Evolutionary conservation across 768 basidiomycete species (phyloP).

Genomic region (Boletus tylopilopsis): DNA sequence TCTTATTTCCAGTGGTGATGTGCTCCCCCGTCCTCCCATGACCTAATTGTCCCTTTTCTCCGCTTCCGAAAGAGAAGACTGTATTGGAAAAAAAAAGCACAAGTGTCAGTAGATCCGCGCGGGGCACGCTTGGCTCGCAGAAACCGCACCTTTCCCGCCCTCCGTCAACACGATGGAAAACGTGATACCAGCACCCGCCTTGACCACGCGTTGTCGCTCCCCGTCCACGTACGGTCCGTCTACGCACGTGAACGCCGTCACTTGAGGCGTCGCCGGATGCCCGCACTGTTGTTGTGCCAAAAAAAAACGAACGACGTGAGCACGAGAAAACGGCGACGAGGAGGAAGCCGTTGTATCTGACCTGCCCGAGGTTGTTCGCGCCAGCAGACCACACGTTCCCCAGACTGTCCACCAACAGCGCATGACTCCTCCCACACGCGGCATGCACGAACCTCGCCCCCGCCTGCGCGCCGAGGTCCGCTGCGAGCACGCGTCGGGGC

Average conservation of each 20-base stretch:
- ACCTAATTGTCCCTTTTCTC: conserved; percentile 89
- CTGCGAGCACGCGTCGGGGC: conserved; percentile 57
- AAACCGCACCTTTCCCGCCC: conserved; percentile 64
- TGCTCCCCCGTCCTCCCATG: conserved; percentile 93
- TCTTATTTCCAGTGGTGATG: conserved; percentile 81
- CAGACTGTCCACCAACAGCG: conserved; percentile 75
- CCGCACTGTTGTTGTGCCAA: conserved; percentile 80
- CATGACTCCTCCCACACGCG: conserved; percentile 80
- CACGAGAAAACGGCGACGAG: neutral
- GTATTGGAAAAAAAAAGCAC: no score
- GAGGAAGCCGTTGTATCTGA: conserved; percentile 28
- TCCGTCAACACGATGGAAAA: conserved; percentile 84
- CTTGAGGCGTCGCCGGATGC: conserved; percentile 59
- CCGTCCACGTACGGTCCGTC: conserved; percentile 54
- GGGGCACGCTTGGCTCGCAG: neutral
- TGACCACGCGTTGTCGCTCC: conserved; percentile 60
- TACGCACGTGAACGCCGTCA: conserved; percentile 62
- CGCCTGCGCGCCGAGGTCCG: conserved; percentile 55
- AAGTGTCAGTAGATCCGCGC: no score
- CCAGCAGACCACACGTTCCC: conserved; percentile 86
- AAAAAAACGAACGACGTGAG: neutral
- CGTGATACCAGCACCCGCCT: conserved; percentile 76
- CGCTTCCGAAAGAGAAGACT: conserved; percentile 90
- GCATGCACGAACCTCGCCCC: conserved; percentile 72
- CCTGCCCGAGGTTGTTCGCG: conserved; percentile 78